These are phyloP conservation scores for Fusarium siculi DNA, from an alignment of 2,329 filamentous ascomycete species.

Conservation along the genomic window DNA sequence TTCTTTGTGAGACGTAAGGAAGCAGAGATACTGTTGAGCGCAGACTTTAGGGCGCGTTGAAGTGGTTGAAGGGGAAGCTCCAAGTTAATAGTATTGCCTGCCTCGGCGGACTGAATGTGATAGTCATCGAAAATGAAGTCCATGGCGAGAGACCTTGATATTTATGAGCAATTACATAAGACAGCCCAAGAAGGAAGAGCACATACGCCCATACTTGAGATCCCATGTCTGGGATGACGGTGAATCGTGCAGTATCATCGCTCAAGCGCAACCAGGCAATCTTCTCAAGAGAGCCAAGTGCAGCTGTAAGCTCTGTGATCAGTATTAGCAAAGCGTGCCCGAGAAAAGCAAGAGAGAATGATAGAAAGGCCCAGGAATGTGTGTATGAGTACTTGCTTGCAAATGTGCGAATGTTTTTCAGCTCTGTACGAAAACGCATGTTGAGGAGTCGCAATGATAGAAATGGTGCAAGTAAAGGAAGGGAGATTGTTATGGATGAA, in stretches of 20 bases:
- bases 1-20: constrained; percentile 93
- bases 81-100: constrained; percentile 91
- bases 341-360: not conserved
- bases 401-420: constrained; percentile 74
- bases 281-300: constrained; percentile 76
- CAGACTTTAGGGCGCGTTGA: constrained; percentile 91
- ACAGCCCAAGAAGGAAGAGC: not conserved
- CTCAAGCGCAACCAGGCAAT: constrained; percentile 92
- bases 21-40: constrained; percentile 81
- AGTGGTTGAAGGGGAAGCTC: constrained; percentile 91
- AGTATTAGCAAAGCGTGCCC: not conserved
- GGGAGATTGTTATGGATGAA: not conserved
- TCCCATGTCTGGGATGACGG: constrained; percentile 92
- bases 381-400: constrained; percentile 60
- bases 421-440: constrained; percentile 75
- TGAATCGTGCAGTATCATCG: constrained; percentile 89
- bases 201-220: constrained; percentile 94
- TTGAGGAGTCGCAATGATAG: constrained; percentile 13
- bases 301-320: constrained; percentile 68
- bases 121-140: constrained; percentile 91
- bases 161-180: constrained; percentile 8
- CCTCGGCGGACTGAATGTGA: constrained; percentile 84
- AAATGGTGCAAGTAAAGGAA: not conserved
- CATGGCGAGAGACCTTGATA: constrained; percentile 66
- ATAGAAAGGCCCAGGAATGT: not conserved